These are phyloP conservation scores for Fraxinus paxiana DNA, from an alignment of 305 asterid genomes.

Conservation along the genomic window DNA sequence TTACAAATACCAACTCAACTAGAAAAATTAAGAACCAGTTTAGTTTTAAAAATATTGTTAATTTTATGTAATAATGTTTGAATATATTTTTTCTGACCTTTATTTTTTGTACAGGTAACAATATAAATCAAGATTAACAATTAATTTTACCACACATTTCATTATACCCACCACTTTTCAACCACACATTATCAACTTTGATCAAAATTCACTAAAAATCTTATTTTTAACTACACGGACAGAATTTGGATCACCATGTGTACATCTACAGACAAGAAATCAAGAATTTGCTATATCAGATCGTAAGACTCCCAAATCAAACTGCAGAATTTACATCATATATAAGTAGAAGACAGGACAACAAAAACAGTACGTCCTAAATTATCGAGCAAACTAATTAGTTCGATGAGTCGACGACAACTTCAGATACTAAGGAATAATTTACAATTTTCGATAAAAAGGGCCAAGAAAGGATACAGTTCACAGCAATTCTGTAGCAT, in stretches of 20 bases:
- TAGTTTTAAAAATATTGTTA: background rate
- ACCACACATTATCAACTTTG: too few relatives aligned
- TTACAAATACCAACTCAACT: too few relatives aligned
- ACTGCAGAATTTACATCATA: background rate
- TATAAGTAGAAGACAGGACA: background rate
- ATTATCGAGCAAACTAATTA: background rate
- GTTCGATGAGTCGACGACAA: background rate
- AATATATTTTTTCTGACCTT: background rate
- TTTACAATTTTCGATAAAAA: background rate
- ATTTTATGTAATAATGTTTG: background rate
- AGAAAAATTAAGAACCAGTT: too few relatives aligned
- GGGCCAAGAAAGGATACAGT: background rate
- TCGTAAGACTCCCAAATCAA: background rate
- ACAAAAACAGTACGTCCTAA: background rate
- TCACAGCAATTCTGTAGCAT: background rate
- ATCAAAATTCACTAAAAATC: too few relatives aligned
- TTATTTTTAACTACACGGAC: too few relatives aligned
- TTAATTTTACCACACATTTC: too few relatives aligned
- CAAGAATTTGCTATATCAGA: background rate
- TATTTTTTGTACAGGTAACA: too few relatives aligned
- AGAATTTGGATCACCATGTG: background rate
- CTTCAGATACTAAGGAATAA: background rate
- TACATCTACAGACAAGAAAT: background rate
- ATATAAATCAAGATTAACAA: too few relatives aligned
- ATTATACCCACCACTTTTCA: too few relatives aligned